A percentile compares a stretch with the other conserved stretches of the same genome.
These are phyloP conservation scores for Casuarina cunninghamiana DNA, from an alignment of 306 rosid species.

Conservation along the genomic window DNA sequence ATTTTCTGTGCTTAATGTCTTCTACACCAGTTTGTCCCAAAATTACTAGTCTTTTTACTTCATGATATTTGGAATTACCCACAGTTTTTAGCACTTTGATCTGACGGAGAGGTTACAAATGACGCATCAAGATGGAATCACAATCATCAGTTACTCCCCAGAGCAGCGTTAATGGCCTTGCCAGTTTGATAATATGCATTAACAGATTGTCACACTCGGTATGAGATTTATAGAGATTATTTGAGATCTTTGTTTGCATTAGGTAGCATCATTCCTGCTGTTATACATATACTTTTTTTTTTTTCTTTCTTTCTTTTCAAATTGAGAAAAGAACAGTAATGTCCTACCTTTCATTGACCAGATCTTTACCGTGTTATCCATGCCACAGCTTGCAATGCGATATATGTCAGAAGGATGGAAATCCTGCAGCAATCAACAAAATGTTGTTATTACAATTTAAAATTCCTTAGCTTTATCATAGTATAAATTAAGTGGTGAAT, in stretches of 20 bases:
- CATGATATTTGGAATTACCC: not conserved
- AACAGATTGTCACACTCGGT: not conserved
- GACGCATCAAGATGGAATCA: not conserved
- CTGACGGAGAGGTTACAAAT: not conserved
- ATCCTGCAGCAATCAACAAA: conserved; percentile 52
- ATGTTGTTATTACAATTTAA: conserved; percentile 18
- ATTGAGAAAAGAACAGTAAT: not conserved
- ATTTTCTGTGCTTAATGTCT: not conserved
- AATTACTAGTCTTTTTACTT: not conserved
- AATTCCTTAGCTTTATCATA: conserved; percentile 1
- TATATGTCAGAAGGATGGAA: conserved; percentile 88
- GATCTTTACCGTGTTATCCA: conserved; percentile 96
- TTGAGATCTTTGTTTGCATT: not conserved
- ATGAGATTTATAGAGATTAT: not conserved
- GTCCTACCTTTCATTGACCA: conserved; percentile 93
- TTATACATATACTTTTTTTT: not conserved
- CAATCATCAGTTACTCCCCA: not conserved
- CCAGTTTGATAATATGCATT: not conserved
- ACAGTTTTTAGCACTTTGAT: not conserved
- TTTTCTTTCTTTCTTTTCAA: not conserved
- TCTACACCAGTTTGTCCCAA: not conserved
- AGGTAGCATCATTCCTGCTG: not conserved
- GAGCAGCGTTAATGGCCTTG: not conserved
- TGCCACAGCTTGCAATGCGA: conserved; percentile 91
- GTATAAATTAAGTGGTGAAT: not conserved